phyloP scores from a whole-genome alignment of 2,329 filamentous ascomycete genomes.

The Arthroderma sp. region DNA sequence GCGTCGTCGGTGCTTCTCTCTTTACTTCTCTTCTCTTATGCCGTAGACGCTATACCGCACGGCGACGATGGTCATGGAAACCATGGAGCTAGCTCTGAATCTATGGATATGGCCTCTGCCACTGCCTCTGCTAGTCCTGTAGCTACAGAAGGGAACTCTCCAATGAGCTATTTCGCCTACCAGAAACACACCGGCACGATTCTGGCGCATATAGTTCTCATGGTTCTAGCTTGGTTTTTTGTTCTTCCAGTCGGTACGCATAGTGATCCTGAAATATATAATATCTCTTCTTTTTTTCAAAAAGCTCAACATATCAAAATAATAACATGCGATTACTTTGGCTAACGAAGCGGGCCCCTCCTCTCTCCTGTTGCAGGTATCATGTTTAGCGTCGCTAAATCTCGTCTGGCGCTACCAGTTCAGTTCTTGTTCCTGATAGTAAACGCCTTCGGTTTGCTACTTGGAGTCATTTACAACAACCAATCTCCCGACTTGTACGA shows the following conservation, averaged over 20 bases:
- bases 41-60: constrained; percentile 22
- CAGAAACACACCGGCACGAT: constrained; percentile 36
- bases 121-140: constrained; percentile 13
- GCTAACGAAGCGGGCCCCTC: no score
- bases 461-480: constrained; percentile 61
- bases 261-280: background rate
- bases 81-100: background rate
- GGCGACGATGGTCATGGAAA: constrained; percentile 17
- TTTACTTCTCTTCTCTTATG: constrained; percentile 16
- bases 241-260: constrained; percentile 57
- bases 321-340: no score
- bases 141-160: constrained; percentile 18
- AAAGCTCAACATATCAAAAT: no score
- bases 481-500: constrained; percentile 76
- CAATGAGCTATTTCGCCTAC: constrained; percentile 33
- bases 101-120: constrained; percentile 17
- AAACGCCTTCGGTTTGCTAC: constrained; percentile 51
- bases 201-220: constrained; percentile 56
- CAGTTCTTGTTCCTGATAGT: constrained; percentile 56
- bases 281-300: background rate
- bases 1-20: background rate
- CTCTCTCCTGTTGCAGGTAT: constrained; percentile 42
- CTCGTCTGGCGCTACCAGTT: constrained; percentile 54
- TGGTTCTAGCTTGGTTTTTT: constrained; percentile 60
- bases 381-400: constrained; percentile 73